A percentile compares a stretch with the other conserved stretches of the same genome.
Conservation (phyloP, 2,329 filamentous ascomycete genomes). For the Fusarium lateritium region DNA sequence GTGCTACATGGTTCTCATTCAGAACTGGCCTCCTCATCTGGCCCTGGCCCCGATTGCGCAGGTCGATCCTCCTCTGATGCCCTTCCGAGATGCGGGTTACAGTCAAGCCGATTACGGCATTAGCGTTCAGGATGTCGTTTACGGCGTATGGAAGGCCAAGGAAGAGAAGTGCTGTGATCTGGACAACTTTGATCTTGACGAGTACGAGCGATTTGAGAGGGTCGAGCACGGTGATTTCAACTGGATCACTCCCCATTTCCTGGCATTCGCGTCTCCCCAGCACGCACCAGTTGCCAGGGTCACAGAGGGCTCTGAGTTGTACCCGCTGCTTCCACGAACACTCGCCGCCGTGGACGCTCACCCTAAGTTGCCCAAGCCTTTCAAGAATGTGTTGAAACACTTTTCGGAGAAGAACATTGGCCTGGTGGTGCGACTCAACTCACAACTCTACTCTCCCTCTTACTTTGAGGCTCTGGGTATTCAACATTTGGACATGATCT, state of each 20-base stretch:
- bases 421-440: conserved; percentile 95
- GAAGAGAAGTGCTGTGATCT: conserved; percentile 93
- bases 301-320: conserved; percentile 79
- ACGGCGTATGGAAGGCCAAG: conserved; percentile 98
- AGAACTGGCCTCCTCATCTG: conserved; percentile 96
- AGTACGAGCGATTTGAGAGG: conserved; percentile 96
- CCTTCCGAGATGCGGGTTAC: conserved; percentile 97
- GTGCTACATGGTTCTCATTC: conserved; percentile 99
- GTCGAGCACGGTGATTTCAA: conserved; percentile 99
- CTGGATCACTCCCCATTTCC: conserved; percentile 95
- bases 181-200: conserved; percentile 94
- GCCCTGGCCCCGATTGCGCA: conserved; percentile 96
- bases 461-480: conserved; percentile 97
- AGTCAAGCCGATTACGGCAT: conserved; percentile 97
- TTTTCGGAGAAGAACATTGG: conserved; percentile 92
- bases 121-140: conserved; percentile 96
- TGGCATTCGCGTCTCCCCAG: conserved; percentile 96
- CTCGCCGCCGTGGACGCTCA: conserved; percentile 79
- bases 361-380: conserved; percentile 82
- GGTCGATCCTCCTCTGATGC: conserved; percentile 97
- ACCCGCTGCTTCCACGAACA: conserved; percentile 80
- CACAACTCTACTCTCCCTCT: conserved; percentile 94
- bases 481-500: conserved; percentile 98
- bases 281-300: conserved; percentile 82
- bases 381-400: conserved; percentile 95